A percentile compares a stretch with the other conserved stretches of the same genome.
Evolutionary conservation across 495 filamentous ascomycete genomes (phyloP).

Genomic region (Xylaria scruposa): DNA sequence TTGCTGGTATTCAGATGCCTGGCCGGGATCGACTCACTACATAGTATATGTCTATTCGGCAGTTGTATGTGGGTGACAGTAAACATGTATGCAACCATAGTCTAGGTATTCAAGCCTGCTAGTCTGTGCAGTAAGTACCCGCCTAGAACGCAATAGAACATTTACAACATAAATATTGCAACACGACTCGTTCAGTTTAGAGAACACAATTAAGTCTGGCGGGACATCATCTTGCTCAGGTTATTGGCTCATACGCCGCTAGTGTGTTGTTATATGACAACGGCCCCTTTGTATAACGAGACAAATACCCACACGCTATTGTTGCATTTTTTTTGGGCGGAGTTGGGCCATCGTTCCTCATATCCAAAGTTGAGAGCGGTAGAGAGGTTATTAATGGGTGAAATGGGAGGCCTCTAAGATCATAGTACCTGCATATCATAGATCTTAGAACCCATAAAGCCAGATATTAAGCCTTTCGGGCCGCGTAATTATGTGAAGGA

Average conservation of each 20-base stretch:
- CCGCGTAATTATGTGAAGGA: conserved; percentile 20
- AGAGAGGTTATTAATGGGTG: background rate
- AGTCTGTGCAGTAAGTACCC: background rate
- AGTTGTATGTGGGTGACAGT: conserved; percentile 23
- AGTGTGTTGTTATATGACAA: background rate
- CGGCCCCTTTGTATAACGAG: background rate
- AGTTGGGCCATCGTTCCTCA: background rate
- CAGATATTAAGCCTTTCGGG: conserved; percentile 24
- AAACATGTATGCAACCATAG: conserved; percentile 10
- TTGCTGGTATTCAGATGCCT: conserved; percentile 13
- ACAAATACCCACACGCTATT: background rate
- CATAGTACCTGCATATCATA: conserved; percentile 12
- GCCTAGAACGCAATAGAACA: conserved; percentile 5
- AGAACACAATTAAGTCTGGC: background rate
- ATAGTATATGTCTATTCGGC: conserved; percentile 18
- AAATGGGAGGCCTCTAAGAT: conserved; percentile 23
- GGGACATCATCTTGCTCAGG: background rate
- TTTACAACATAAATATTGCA: background rate
- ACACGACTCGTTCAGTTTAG: conserved; percentile 2
- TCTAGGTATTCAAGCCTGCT: background rate
- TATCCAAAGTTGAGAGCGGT: background rate
- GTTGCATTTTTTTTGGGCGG: background rate
- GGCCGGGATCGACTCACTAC: conserved; percentile 15
- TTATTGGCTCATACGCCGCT: conserved; percentile 1
- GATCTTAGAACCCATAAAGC: conserved; percentile 20